Base-by-base conservation (phyloP, 768 basidiomycete species). In the Coprinellus micaceus region DNA sequence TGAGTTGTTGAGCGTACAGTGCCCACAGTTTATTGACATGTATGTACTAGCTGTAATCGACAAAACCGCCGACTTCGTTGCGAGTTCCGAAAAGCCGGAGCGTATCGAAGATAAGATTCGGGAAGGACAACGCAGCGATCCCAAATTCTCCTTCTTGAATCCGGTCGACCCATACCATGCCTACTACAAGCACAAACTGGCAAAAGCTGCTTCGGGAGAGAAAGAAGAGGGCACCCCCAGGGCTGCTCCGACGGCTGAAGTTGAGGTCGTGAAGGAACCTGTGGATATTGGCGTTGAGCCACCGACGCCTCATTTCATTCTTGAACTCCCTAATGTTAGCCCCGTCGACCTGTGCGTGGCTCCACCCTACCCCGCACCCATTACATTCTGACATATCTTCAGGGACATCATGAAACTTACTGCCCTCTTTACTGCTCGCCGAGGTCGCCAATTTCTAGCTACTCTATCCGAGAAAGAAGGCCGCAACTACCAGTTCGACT, bases 81-180 rank as follows among this genome's bases (percentile, higher is more conserved):
- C 94, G 33, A 88, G 91, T 61, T 96, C 94, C n/a, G 89, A 89
- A 25, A 91, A 97, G 65, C 94, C 95, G 6, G 83, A 86, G 10
- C 85, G 89, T 64, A 94, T 99, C 67, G 96, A 98, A 75, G 92
- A 94, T 69, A 95, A 96, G 75, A 94, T 99, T 71, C 86, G 94
- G 64, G 94, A 98, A 74, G 89, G 91, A 65, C 95, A 95, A 73
- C 91, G 94, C 74, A 82, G 86, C 61, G 96, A 98, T 78, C 93
- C 94, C 56, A 96, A 97, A 75, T 99, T 98, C 80, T 94, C 96
- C 56, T 99, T 99, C 79, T 83, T 99, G 71, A 96, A 96, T 77
- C 88, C 92, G 59, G 84, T 84, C 48, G 97, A 99, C 79, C 93
- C 97, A 61, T 99, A 97, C 77, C 93, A 98, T 86, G 91, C 91